These are phyloP conservation scores for Cercophora samala DNA, from an alignment of 495 filamentous ascomycete genomes.

Conservation along the genomic window DNA sequence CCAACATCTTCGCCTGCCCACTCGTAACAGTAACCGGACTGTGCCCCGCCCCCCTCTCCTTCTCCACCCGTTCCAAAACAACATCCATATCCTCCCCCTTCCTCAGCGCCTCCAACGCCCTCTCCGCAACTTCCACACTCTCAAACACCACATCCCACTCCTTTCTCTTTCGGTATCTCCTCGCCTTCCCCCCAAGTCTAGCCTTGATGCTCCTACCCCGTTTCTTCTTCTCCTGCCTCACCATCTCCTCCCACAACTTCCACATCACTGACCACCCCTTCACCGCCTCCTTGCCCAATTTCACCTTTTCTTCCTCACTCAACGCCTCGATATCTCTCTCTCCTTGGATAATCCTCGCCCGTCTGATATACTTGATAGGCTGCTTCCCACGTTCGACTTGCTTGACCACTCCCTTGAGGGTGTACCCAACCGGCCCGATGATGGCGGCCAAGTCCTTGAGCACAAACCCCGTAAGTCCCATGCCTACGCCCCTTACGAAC, in stretches of 20 bases:
- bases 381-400: constrained; percentile 47
- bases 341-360: constrained; percentile 49
- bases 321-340: constrained; percentile 37
- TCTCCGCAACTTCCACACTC: constrained; percentile 41
- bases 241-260: constrained; percentile 39
- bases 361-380: constrained; percentile 47
- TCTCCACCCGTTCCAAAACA: constrained; percentile 22
- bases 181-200: constrained; percentile 10
- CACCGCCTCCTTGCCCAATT: constrained; percentile 23
- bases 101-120: constrained; percentile 40
- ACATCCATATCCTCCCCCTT: constrained; percentile 31
- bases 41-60: neutral
- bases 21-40: neutral
- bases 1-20: neutral
- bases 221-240: constrained; percentile 35
- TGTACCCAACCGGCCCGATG: constrained; percentile 60
- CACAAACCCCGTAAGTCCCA: constrained; percentile 70
- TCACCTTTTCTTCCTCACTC: constrained; percentile 28
- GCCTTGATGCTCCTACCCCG: constrained; percentile 22
- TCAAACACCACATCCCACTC: constrained; percentile 45
- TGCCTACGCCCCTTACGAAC: constrained; percentile 64
- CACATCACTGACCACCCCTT: constrained; percentile 46
- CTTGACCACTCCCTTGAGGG: constrained; percentile 62
- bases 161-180: constrained; percentile 28
- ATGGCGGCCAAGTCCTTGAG: constrained; percentile 66